Percentiles rank a stretch among this genome's conserved stretches.
Evolutionary conservation across 2,329 filamentous ascomycete genomes (phyloP).

Genomic region (Neopestalotiopsis sp.): DNA sequence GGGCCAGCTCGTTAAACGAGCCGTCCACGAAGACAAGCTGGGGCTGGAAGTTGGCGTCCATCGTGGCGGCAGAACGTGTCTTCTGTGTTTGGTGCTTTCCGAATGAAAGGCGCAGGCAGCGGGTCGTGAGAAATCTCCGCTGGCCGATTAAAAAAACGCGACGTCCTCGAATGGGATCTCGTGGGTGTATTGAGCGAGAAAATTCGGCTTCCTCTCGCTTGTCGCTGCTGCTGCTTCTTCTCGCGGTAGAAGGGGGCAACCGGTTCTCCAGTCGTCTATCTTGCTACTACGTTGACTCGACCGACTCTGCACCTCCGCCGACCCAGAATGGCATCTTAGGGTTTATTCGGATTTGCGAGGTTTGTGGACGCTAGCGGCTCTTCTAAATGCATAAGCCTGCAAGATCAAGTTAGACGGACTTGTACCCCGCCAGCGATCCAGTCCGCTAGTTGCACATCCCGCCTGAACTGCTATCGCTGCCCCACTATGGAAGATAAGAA

Average conservation of each 20-base stretch:
- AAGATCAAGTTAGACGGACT: not conserved
- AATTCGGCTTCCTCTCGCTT: slow-evolving; percentile 3
- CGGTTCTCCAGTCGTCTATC: slow-evolving; percentile 10
- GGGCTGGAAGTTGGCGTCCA: slow-evolving; percentile 48
- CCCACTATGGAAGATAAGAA: slow-evolving; percentile 11
- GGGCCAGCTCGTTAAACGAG: slow-evolving; percentile 87
- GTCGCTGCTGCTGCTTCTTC: slow-evolving; percentile 6
- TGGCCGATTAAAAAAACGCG: not conserved
- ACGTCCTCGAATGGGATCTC: slow-evolving; percentile 7
- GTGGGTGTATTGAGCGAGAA: slow-evolving; percentile 2
- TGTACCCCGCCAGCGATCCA: not conserved
- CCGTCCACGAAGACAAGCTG: slow-evolving; percentile 84
- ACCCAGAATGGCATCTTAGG: slow-evolving; percentile 11
- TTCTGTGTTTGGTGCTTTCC: not conserved
- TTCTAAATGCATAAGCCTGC: not conserved
- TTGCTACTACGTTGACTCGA: not conserved
- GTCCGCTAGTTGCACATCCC: slow-evolving; percentile 2
- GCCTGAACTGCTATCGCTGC: not conserved
- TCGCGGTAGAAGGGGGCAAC: slow-evolving; percentile 13
- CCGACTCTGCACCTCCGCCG: not conserved
- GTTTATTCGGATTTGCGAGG: slow-evolving; percentile 17
- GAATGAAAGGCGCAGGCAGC: not conserved
- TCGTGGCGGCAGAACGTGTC: slow-evolving; percentile 25
- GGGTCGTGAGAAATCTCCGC: not conserved
- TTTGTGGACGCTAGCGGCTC: slow-evolving; percentile 16